Conservation (phyloP, 257 asterid species). For the Solanum sitiens region DNA sequence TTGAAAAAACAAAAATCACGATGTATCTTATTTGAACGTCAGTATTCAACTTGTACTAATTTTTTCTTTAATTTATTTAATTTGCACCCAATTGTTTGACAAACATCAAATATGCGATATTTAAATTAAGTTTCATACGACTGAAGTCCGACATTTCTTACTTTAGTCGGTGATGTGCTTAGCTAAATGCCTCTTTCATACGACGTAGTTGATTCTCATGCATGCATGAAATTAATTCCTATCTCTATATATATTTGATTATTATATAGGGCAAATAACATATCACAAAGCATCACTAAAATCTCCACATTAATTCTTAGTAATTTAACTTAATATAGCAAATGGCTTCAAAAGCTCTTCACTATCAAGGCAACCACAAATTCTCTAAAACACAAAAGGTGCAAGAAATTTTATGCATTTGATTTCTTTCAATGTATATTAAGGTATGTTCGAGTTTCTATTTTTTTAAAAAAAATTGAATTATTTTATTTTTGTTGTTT, state of each 20-base stretch:
- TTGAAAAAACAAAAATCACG: fast-evolving
- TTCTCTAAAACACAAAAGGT: not conserved
- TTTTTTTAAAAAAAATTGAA: not conserved
- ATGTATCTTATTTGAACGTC: not conserved
- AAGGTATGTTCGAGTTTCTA: not conserved
- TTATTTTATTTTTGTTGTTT: not conserved
- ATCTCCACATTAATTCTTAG: not conserved
- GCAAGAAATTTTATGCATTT: not conserved
- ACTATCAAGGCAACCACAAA: not conserved
- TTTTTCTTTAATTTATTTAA: too few relatives aligned
- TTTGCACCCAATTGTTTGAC: not conserved
- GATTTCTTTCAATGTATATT: not conserved
- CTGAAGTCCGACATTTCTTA: too few relatives aligned
- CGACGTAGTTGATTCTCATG: not conserved
- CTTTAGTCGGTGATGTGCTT: too few relatives aligned
- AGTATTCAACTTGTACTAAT: not conserved
- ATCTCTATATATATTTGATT: not conserved
- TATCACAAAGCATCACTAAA: not conserved
- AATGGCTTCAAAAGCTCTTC: not conserved
- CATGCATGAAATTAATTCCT: not conserved
- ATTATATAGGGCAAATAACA: too few relatives aligned
- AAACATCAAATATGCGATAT: not conserved
- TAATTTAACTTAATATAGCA: not conserved
- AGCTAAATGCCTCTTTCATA: not conserved
- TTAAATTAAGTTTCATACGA: too few relatives aligned